Evolutionary conservation across 768 basidiomycete species (phyloP).

Genomic region (Tricholoma flavovirens): DNA sequence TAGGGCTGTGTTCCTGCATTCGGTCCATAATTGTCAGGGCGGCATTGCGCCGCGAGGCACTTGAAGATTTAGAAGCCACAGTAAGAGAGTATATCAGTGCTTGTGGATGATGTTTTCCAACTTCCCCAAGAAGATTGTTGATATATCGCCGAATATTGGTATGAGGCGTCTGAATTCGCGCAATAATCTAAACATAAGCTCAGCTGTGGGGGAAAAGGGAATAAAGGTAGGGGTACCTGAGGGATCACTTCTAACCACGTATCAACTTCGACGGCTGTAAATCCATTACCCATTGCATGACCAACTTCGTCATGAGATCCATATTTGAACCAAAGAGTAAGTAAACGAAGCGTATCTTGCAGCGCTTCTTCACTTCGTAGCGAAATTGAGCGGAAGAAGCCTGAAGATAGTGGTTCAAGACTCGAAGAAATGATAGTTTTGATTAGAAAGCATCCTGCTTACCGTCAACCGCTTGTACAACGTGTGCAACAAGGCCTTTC

Average conservation of each 20-base stretch:
- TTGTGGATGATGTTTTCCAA: constrained; percentile 96
- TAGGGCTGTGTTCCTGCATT: constrained; percentile 87
- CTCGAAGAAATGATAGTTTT: neutral
- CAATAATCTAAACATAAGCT: constrained; percentile 70
- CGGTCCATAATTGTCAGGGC: constrained; percentile 85
- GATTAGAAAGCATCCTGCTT: constrained; percentile 6
- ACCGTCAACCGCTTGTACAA: constrained; percentile 93
- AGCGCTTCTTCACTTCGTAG: constrained; percentile 85
- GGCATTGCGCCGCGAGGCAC: constrained; percentile 70
- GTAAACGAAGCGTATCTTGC: constrained; percentile 87
- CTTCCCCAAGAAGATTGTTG: constrained; percentile 79
- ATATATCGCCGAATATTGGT: constrained; percentile 84
- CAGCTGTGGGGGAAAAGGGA: neutral
- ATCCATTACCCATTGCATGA: constrained; percentile 81
- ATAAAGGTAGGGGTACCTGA: constrained; percentile 49
- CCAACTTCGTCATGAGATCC: constrained; percentile 88
- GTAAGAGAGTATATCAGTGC: constrained; percentile 94
- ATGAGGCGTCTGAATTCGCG: constrained; percentile 94
- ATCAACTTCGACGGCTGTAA: constrained; percentile 87
- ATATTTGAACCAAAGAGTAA: constrained; percentile 98
- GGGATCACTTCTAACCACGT: constrained; percentile 99
- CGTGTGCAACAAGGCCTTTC: constrained; percentile 68
- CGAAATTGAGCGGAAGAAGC: constrained; percentile 93
- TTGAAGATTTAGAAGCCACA: constrained; percentile 95
- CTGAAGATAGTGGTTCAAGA: constrained; percentile 29